Base-by-base conservation (phyloP, 2,329 filamentous ascomycete genomes). In the Ophiostoma quercus region DNA sequence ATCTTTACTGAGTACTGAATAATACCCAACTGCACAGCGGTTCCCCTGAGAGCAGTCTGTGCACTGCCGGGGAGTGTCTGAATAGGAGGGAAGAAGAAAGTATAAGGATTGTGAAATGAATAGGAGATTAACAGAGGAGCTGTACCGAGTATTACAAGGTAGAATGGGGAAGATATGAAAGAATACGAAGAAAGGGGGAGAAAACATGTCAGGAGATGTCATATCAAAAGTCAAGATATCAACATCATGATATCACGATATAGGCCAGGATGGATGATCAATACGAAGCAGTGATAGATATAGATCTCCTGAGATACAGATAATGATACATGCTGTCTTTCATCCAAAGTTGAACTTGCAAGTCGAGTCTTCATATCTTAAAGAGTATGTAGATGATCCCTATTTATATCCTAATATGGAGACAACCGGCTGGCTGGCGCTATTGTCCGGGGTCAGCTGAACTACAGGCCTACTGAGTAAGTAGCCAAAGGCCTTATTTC, bases 391-490 rank as follows among this genome's bases (percentile, higher is more conserved):
- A 54, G 22, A 54, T 9, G 47, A 22, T 22, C n/a, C 19, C 47
- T n/a, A 12, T n/a, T n/a, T 54, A 54, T 54, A 54, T 54, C 47
- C 47, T 22, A 22, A 54, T 22, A 54, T 54, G 16, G 47, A 11
- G 47, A 54, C n/a, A 22, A 54, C 47, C 47, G 12, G 9, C 47
- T 22, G 47, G n/a, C 47, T 11, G 47, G 47, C 47, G 47, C 47
- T n/a, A 54, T 54, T 54, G 47, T 22, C 47, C n/a, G 47, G 47
- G 47, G 47, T 54, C 47, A 54, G 47, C 47, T 54, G 47, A 54
- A 54, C 6, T 22, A n/a, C n/a, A n/a, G n/a, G n/a, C n/a, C n/a
- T n/a, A n/a, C n/a, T n/a, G n/a, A n/a, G n/a, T n/a, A n/a, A 39
- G 11, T 39, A 39, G 37, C 37, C 8, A 2, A 9, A 39, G 37